phyloP scores from a whole-genome alignment of 192 early-diverging fungal genomes.

The Coemansia sp. region DNA sequence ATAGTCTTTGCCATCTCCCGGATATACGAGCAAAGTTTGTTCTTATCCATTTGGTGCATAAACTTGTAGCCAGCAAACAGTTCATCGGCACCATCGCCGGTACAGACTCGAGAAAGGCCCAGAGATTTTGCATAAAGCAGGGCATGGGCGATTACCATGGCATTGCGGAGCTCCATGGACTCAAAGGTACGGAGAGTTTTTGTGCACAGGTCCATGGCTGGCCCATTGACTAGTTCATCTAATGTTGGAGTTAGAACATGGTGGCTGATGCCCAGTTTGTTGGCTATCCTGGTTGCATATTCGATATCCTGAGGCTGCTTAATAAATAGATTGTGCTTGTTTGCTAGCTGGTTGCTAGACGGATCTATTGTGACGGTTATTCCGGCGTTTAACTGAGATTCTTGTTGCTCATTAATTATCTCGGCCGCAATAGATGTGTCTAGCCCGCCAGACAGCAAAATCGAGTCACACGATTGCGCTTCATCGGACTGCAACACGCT shows the following conservation, averaged over 20 bases:
- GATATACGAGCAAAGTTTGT: conserved; percentile 51
- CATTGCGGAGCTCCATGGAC: conserved; percentile 69
- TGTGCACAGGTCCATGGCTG: conserved; percentile 56
- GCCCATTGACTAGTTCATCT: conserved; percentile 36
- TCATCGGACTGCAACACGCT: conserved; percentile 2
- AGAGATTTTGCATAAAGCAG: conserved; percentile 47
- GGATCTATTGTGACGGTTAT: conserved; percentile 55
- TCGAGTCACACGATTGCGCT: conserved; percentile 23
- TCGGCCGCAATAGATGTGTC: conserved; percentile 69
- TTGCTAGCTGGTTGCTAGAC: conserved; percentile 3
- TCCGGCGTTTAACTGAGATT: conserved; percentile 41
- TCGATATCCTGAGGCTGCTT: conserved; percentile 55
- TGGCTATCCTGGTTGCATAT: conserved; percentile 55
- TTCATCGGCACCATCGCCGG: conserved; percentile 71
- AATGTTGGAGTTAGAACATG: conserved; percentile 50
- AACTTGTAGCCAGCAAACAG: conserved; percentile 71
- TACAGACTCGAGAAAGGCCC: conserved; percentile 54
- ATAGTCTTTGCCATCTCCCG: conserved; percentile 53
- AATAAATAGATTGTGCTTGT: conserved; percentile 19
- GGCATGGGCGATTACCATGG: conserved; percentile 57
- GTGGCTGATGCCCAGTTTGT: conserved; percentile 46
- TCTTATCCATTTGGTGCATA: conserved; percentile 55
- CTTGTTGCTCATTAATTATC: conserved; percentile 18
- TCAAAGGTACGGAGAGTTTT: conserved; percentile 62
- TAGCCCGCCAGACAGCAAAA: conserved; percentile 62